A percentile compares a stretch with the other conserved stretches of the same genome.
Conservation (phyloP, 192 early-diverging fungal genomes). For the Gaertneriomyces sp. region DNA sequence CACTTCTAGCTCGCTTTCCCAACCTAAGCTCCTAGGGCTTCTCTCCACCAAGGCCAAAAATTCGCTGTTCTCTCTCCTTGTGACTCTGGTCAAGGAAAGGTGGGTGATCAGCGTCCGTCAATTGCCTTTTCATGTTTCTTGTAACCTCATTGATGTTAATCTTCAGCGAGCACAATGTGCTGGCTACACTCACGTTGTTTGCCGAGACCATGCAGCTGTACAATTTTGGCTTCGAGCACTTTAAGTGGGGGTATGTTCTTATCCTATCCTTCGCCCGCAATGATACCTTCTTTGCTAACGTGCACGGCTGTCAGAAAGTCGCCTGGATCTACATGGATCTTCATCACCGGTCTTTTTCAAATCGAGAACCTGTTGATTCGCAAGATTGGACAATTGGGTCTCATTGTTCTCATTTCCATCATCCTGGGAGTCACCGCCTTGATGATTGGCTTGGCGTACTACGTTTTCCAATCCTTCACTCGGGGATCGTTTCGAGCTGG, state of each 20-base stretch:
- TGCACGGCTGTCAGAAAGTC: background rate
- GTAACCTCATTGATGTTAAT: background rate
- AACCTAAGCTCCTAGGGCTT: no score
- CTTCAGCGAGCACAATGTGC: constrained; percentile 8
- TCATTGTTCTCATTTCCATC: constrained; percentile 13
- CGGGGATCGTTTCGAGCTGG: constrained; percentile 18
- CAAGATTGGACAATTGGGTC: constrained; percentile 4
- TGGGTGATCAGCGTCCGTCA: background rate
- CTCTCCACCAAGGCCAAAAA: background rate
- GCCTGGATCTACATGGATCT: constrained; percentile 8
- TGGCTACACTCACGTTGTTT: constrained; percentile 1
- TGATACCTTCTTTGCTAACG: background rate
- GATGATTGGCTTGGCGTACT: constrained; percentile 17
- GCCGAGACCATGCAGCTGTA: constrained; percentile 12
- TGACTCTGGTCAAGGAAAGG: constrained; percentile 16
- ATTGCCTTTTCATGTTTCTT: background rate
- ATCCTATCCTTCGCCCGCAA: background rate
- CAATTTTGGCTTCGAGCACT: constrained; percentile 12
- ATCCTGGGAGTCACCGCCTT: constrained; percentile 6
- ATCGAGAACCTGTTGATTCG: constrained; percentile 16
- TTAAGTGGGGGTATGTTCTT: constrained; percentile 14
- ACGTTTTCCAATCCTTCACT: constrained; percentile 18
- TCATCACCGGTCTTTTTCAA: constrained; percentile 8
- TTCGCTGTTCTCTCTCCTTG: constrained; percentile 15
- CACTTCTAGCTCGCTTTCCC: no score